Evolutionary conservation across 108 stramenopile species (phyloP).

Genomic region (Cylindrotheca closterium): DNA sequence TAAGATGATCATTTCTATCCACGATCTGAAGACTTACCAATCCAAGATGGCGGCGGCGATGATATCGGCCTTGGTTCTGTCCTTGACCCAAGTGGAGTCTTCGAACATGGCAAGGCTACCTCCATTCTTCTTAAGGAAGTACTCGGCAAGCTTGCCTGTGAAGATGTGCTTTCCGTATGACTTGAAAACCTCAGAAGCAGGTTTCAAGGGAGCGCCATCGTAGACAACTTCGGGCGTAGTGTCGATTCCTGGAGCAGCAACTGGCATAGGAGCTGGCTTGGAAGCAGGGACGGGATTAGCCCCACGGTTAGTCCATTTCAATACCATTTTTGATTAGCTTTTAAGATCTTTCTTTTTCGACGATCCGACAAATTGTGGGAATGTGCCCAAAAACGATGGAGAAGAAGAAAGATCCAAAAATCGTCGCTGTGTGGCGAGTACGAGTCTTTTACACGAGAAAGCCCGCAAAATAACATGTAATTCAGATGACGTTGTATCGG

Average conservation of each 20-base stretch:
- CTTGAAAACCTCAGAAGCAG: conserved; percentile 75
- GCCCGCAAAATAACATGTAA: too few species aligned
- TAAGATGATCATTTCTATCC: too few species aligned
- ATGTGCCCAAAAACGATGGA: too few species aligned
- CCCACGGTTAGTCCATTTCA: neutral
- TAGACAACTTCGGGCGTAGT: neutral
- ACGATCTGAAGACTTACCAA: conserved; percentile 56
- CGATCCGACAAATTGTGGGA: too few species aligned
- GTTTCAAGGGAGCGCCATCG: conserved; percentile 33
- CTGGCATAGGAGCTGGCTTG: neutral
- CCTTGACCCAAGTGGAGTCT: conserved; percentile 83
- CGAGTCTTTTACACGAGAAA: too few species aligned
- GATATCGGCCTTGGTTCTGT: conserved; percentile 69
- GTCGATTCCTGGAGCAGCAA: neutral
- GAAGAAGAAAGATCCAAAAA: too few species aligned
- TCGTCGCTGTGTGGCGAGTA: too few species aligned
- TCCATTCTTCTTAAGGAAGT: conserved; percentile 90
- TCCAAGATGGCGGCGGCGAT: conserved; percentile 89
- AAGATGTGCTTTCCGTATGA: conserved; percentile 88
- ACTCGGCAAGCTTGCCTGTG: conserved; percentile 86
- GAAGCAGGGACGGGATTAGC: neutral
- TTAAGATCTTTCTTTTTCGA: too few species aligned
- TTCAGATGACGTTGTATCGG: too few species aligned
- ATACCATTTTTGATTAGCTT: neutral
- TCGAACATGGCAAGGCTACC: conserved; percentile 63